Percentiles rank a stretch among this genome's conserved stretches.
phyloP scores from a whole-genome alignment of 108 stramenopile species.

The Fragilariopsis cylindrus region DNA sequence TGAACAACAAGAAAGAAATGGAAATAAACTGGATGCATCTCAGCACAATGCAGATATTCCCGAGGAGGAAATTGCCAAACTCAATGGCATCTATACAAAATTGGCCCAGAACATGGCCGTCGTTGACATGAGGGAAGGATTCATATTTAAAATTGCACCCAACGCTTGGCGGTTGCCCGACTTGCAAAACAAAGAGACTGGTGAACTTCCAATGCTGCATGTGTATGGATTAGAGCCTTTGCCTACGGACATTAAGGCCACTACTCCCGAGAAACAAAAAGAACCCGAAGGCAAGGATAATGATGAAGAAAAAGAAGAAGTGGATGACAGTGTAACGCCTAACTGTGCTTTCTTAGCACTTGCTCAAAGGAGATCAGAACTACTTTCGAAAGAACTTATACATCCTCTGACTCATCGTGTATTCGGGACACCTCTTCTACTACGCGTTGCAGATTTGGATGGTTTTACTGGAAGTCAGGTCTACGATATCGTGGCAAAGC shows the following conservation, averaged over 20 bases:
- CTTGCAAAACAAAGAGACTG: conserved; percentile 76
- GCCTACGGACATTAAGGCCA: conserved; percentile 11
- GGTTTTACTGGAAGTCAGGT: conserved; percentile 71
- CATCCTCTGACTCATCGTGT: conserved; percentile 74
- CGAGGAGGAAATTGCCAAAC: conserved; percentile 30
- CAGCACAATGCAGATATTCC: conserved; percentile 21
- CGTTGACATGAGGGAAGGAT: conserved; percentile 84
- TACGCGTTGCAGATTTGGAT: conserved; percentile 72
- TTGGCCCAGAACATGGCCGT: conserved; percentile 76
- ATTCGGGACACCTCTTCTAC: conserved; percentile 81
- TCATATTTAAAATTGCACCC: conserved; percentile 82
- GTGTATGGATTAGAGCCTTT: conserved; percentile 77
- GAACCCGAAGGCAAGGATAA: conserved; percentile 6
- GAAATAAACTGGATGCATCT: conserved; percentile 5
- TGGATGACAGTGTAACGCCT: conserved; percentile 8
- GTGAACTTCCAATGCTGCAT: conserved; percentile 73
- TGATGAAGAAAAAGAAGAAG: conserved; percentile 17
- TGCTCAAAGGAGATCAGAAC: conserved; percentile 72
- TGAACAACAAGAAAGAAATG: conserved; percentile 16
- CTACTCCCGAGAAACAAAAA: neutral
- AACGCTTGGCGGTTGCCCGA: conserved; percentile 76
- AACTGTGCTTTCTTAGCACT: conserved; percentile 69
- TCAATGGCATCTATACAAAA: conserved; percentile 39
- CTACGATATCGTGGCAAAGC: conserved; percentile 70
- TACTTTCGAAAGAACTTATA: conserved; percentile 57